These are phyloP conservation scores for Claviceps spartinae DNA, from an alignment of 2,329 filamentous ascomycete genomes.

Conservation along the genomic window DNA sequence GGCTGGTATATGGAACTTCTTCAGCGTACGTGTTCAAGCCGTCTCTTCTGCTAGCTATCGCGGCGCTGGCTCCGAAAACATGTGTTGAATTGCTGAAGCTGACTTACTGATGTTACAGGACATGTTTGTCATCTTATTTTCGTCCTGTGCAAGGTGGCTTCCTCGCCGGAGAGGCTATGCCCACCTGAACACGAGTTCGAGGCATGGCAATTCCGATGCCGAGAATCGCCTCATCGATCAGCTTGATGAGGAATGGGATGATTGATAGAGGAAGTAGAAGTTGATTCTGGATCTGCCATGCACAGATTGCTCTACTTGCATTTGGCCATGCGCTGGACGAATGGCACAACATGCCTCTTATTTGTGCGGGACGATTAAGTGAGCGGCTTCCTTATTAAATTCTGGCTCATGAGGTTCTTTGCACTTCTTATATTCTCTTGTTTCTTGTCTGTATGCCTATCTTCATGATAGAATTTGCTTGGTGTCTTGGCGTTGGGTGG, in stretches of 20 bases:
- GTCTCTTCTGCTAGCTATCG: not conserved
- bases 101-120: conserved; percentile 29
- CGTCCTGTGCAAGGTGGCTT: conserved; percentile 54
- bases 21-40: conserved; percentile 41
- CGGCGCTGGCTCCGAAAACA: not conserved
- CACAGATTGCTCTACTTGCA: too few relatives aligned
- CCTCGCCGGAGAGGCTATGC: conserved; percentile 55
- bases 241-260: conserved; percentile 94
- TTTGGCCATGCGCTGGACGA: too few relatives aligned
- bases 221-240: conserved; percentile 94
- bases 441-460: not conserved
- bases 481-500: not conserved
- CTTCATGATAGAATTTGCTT: not conserved
- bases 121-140: conserved; percentile 53
- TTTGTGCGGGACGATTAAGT: too few relatives aligned
- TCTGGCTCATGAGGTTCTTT: not conserved
- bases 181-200: conserved; percentile 42
- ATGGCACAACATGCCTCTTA: too few relatives aligned
- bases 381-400: not conserved
- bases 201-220: conserved; percentile 49
- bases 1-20: conserved; percentile 73
- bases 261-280: conserved; percentile 26
- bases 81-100: not conserved
- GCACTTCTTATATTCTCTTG: not conserved
- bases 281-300: not conserved